These are phyloP conservation scores for Lactifluus volemus DNA, from an alignment of 768 basidiomycete species.

Conservation along the genomic window DNA sequence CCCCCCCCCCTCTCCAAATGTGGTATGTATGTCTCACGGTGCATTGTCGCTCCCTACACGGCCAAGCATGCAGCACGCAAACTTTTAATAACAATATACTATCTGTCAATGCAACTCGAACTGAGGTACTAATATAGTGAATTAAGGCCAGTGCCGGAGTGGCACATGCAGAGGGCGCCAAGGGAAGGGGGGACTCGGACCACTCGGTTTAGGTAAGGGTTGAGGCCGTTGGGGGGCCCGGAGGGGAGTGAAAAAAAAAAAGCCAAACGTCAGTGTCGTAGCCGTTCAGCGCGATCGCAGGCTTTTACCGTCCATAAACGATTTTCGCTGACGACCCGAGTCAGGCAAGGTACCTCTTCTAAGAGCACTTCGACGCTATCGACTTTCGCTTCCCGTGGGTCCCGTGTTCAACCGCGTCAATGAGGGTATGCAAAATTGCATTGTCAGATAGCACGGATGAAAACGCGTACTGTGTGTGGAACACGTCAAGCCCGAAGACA, in stretches of 20 bases:
- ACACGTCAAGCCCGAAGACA: neutral
- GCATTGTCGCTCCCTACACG: no score
- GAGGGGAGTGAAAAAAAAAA: neutral
- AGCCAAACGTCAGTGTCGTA: constrained; percentile 11
- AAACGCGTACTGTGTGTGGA: constrained; percentile 6
- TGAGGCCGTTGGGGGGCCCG: no score
- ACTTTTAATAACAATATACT: no score
- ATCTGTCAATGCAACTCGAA: no score
- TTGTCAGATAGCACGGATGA: constrained; percentile 5
- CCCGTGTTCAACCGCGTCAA: constrained; percentile 12
- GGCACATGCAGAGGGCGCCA: no score
- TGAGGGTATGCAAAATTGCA: constrained; percentile 10
- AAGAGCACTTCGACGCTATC: constrained; percentile 14
- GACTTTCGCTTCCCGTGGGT: constrained; percentile 8
- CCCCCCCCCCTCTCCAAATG: no score
- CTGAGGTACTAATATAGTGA: no score
- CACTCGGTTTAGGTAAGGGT: no score
- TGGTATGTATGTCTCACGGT: no score
- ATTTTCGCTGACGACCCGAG: constrained; percentile 16
- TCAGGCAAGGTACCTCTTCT: constrained; percentile 12
- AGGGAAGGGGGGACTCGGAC: no score
- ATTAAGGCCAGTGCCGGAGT: no score
- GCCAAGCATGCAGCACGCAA: no score
- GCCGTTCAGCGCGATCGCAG: neutral
- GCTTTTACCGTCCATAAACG: constrained; percentile 19